Base-by-base conservation (phyloP, 805 yeast species). In the Starmerella apicola region DNA sequence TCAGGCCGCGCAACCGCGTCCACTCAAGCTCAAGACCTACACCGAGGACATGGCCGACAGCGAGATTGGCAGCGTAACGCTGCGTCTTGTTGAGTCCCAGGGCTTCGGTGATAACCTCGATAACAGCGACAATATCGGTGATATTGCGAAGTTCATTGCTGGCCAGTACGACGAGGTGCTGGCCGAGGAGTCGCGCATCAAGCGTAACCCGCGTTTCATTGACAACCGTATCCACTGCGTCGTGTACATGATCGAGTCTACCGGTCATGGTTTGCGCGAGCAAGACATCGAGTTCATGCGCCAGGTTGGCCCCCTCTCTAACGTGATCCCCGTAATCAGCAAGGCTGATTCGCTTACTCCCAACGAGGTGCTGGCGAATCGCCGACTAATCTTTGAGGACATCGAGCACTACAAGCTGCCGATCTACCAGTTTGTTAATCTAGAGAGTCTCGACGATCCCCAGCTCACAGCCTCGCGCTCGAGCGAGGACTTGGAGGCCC, bases 321-420 rank as follows among this genome's bases (percentile, higher is more conserved):
- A 85, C 57, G 72, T 85, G 56, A 75, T 85, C 43, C 96, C 96
- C 13, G 74, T 85, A 38, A 75, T 85, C 51, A 75, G 86, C 54
- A 85, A 85, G 61, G 72, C 91, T 17, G 96, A 85, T 60, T 77
- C 94, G 16, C 67, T 85, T 52, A 80, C 94, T 9, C 77, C 72
- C 49, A 80, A 68, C 42, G 96, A 85, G 64, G 63, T 84, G 47
- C 68, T 68, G 50, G 60, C 75, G 46, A 84, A 84, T 64, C 85
- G 85, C 57, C 68, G 66, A 51, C 67, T 84, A 54, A 77, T 91
- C 51, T 64, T 72, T 52, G 80, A 75, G 60, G 95, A 86, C 59
- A 73, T 85, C 52, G 74, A 72, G 52, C 66, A 70, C 56, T 70
- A 77, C 60, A 67, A 72, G 36, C 70, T 85, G 55, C 88, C 88